Conservation (phyloP, 441 rosid species). For the Bruguiera hainesii region DNA sequence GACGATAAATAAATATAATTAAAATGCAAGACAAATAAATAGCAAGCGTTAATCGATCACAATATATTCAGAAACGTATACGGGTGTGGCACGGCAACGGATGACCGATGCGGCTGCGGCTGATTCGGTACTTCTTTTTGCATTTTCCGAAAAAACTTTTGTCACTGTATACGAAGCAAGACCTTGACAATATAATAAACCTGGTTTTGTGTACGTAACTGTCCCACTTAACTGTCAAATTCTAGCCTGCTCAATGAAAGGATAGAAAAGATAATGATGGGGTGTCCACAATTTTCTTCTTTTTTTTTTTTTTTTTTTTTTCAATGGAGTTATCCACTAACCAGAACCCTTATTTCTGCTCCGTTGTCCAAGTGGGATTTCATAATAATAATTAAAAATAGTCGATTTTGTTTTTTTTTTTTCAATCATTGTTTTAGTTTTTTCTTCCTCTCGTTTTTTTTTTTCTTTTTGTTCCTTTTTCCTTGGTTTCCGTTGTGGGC, state of each 20-base stretch:
- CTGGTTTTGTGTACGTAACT: background rate
- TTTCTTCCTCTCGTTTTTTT: too few species aligned
- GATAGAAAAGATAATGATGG: background rate
- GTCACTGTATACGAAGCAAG: background rate
- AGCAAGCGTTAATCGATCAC: too few species aligned
- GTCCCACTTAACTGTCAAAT: background rate
- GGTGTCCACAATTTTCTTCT: background rate
- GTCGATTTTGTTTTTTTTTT: too few species aligned
- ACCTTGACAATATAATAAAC: background rate
- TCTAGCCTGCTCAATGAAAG: background rate
- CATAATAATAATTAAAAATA: background rate
- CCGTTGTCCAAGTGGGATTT: conserved; percentile 9
- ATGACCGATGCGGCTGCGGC: background rate
- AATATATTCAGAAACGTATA: too few species aligned
- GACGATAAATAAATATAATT: too few species aligned
- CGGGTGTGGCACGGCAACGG: too few species aligned
- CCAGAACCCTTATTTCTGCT: background rate
- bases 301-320: background rate
- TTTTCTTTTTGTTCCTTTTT: too few species aligned
- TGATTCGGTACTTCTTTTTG: background rate
- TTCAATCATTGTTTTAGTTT: too few species aligned
- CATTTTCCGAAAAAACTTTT: background rate
- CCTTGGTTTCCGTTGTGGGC: too few species aligned
- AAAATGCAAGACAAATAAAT: too few species aligned
- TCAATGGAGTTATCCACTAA: background rate